phyloP scores from a whole-genome alignment of 164 flowering plant species.

The Magnolia officinalis region DNA sequence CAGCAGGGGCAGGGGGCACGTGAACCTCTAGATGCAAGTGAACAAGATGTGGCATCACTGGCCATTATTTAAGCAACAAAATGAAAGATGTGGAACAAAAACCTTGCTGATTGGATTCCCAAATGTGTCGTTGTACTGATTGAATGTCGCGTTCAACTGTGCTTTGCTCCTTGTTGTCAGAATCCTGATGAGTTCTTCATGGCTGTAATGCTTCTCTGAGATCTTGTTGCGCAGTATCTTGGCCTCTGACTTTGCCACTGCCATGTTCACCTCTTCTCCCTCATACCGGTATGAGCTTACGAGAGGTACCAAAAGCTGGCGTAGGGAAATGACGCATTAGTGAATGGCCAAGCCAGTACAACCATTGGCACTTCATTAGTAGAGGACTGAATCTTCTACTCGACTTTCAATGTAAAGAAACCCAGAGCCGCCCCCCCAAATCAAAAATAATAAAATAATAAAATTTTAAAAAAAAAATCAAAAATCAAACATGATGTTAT shows the following conservation, averaged over 20 bases:
- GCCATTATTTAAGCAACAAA: background rate
- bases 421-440: background rate
- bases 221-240: slow-evolving; percentile 61
- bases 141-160: slow-evolving; percentile 69
- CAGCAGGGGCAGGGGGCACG: background rate
- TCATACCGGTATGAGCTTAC: slow-evolving; percentile 59
- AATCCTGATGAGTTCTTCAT: slow-evolving; percentile 72
- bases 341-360: too few relatives aligned
- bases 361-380: too few relatives aligned
- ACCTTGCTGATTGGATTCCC: slow-evolving; percentile 64
- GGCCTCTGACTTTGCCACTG: slow-evolving; percentile 69
- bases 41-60: too few relatives aligned
- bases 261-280: slow-evolving; percentile 59
- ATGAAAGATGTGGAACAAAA: background rate
- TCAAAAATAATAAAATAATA: too few relatives aligned
- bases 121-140: slow-evolving; percentile 56
- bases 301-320: slow-evolving; percentile 67
- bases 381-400: too few relatives aligned
- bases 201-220: slow-evolving; percentile 37
- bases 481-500: background rate
- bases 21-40: background rate
- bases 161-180: slow-evolving; percentile 77
- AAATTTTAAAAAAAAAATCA: too few relatives aligned
- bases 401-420: background rate
- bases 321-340: background rate